A percentile compares a stretch with the other conserved stretches of the same genome.
Evolutionary conservation across 2,329 filamentous ascomycete genomes (phyloP).

Genomic region (Curvularia lunata): DNA sequence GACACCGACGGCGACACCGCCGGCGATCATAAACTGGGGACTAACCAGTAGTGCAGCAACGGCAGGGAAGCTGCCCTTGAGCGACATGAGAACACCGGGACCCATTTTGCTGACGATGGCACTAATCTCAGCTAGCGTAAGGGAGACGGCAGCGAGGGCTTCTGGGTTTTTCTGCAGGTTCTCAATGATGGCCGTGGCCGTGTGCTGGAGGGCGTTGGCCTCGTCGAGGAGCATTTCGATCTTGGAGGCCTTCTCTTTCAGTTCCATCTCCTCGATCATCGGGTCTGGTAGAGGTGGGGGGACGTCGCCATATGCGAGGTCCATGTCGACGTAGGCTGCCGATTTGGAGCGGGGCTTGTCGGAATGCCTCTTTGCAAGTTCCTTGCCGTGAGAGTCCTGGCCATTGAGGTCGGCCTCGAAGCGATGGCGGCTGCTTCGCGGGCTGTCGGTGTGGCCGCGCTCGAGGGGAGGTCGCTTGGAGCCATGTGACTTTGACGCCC

Average conservation of each 20-base stretch:
- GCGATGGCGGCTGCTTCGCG: slow-evolving; percentile 33
- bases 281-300: slow-evolving; percentile 68
- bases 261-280: slow-evolving; percentile 61
- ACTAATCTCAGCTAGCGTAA: slow-evolving; percentile 90
- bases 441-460: slow-evolving; percentile 52
- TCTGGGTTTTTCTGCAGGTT: slow-evolving; percentile 84
- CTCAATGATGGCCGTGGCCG: slow-evolving; percentile 80
- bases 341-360: slow-evolving; percentile 51
- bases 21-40: slow-evolving; percentile 93
- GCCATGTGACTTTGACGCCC: slow-evolving; percentile 28
- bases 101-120: slow-evolving; percentile 82
- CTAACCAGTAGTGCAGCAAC: slow-evolving; percentile 86
- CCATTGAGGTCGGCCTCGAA: slow-evolving; percentile 43
- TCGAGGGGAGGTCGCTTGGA: slow-evolving; percentile 47
- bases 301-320: slow-evolving; percentile 86
- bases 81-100: slow-evolving; percentile 73
- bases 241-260: slow-evolving; percentile 72
- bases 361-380: slow-evolving; percentile 54
- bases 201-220: slow-evolving; percentile 86
- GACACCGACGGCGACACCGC: slow-evolving; percentile 86
- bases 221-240: slow-evolving; percentile 83
- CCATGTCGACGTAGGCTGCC: slow-evolving; percentile 75
- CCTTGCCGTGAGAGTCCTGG: slow-evolving; percentile 43
- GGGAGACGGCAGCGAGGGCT: slow-evolving; percentile 88
- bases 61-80: slow-evolving; percentile 83